Percentiles rank a stretch among this genome's conserved stretches.
These are phyloP conservation scores for Amanita subjunquillea DNA, from an alignment of 768 basidiomycete species.

Conservation along the genomic window DNA sequence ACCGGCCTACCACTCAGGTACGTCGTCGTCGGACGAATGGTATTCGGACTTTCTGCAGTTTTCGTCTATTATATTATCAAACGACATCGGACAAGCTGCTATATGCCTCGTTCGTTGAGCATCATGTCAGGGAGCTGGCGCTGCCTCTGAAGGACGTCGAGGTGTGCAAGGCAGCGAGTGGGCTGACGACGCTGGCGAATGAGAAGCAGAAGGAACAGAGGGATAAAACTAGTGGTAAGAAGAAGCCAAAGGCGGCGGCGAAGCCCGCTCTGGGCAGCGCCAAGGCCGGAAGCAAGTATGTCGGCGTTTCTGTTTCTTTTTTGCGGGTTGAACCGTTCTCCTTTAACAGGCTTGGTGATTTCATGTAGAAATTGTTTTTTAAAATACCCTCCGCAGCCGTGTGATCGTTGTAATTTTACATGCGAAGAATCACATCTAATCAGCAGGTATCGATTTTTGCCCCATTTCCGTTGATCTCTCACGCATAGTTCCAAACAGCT, in stretches of 20 bases:
- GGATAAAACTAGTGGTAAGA: constrained; percentile 55
- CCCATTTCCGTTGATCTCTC: too few species aligned
- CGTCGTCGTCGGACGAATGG: constrained; percentile 30
- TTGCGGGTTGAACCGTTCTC: too few species aligned
- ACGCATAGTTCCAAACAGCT: too few species aligned
- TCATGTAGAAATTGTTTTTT: constrained; percentile 57
- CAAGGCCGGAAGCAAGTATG: constrained; percentile 57
- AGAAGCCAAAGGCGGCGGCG: constrained; percentile 60
- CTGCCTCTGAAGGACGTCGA: constrained; percentile 82
- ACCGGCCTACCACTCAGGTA: constrained; percentile 28
- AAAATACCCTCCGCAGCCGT: too few species aligned
- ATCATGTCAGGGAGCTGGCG: constrained; percentile 69
- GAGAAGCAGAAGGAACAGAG: constrained; percentile 91
- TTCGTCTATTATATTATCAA: constrained; percentile 61
- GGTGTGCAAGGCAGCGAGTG: constrained; percentile 79
- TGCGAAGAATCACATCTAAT: too few species aligned
- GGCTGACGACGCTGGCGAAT: constrained; percentile 79
- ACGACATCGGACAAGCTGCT: constrained; percentile 73
- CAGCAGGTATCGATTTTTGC: too few species aligned
- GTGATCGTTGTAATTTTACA: too few species aligned
- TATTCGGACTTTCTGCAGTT: constrained; percentile 57
- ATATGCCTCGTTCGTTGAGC: constrained; percentile 76
- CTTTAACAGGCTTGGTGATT: constrained; percentile 41
- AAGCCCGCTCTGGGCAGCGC: constrained; percentile 73
- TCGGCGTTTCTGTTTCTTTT: constrained; percentile 1